Evolutionary conservation across 805 yeast genomes (phyloP).

Genomic region (Priceomyces carsonii): DNA sequence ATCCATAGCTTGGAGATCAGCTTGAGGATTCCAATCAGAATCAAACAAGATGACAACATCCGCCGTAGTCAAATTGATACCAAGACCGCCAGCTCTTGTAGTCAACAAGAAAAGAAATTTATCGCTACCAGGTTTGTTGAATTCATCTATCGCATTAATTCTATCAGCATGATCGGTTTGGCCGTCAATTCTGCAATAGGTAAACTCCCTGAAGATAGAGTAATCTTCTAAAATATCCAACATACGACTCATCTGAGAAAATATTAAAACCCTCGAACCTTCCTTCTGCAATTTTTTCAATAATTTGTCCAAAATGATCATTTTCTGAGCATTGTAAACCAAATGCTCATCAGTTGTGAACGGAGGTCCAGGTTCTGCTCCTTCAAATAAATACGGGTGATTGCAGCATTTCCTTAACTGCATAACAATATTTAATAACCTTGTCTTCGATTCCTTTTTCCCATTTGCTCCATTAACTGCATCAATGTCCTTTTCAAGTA

Average conservation of each 20-base stretch:
- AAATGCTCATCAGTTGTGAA: conserved; percentile 83
- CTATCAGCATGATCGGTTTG: conserved; percentile 80
- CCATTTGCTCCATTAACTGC: conserved; percentile 85
- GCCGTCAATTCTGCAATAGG: conserved; percentile 81
- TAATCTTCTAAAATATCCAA: conserved; percentile 81
- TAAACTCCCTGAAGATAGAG: conserved; percentile 65
- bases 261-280: conserved; percentile 77
- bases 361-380: conserved; percentile 91
- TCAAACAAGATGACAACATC: conserved; percentile 75
- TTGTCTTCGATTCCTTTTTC: conserved; percentile 71
- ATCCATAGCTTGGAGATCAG: conserved; percentile 88
- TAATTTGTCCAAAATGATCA: conserved; percentile 68
- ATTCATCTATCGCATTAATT: conserved; percentile 74
- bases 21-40: conserved; percentile 90
- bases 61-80: conserved; percentile 80
- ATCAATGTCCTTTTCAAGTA: conserved; percentile 77
- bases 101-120: conserved; percentile 77
- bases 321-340: conserved; percentile 69
- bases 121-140: conserved; percentile 69
- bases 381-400: conserved; percentile 82
- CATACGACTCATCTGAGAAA: conserved; percentile 83
- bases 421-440: conserved; percentile 79
- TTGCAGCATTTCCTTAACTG: conserved; percentile 83
- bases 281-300: conserved; percentile 61
- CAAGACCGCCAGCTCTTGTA: conserved; percentile 89